Percentiles rank a stretch among this genome's conserved stretches.
Conservation (phyloP, 306 rosid genomes). For the Crotalaria pallida region DNA sequence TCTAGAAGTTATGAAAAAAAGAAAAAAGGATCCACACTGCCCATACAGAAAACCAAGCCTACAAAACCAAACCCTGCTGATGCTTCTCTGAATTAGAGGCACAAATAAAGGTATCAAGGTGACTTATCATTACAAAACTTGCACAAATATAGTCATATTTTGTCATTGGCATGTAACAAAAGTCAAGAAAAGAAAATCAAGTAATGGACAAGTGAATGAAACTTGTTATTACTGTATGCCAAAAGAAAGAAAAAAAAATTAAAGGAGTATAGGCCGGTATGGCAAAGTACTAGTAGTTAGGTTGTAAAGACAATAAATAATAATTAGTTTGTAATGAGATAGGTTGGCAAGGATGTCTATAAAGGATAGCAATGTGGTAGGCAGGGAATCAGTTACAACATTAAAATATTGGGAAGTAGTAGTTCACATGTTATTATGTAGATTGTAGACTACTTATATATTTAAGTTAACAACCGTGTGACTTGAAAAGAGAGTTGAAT, state of each 20-base stretch:
- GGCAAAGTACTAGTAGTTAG: constrained; percentile 17
- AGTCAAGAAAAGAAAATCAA: not conserved
- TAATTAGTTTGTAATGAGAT: not conserved
- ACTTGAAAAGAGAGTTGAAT: not conserved
- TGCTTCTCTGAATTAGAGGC: constrained; percentile 9
- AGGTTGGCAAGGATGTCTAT: not conserved
- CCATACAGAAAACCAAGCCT: constrained; percentile 6
- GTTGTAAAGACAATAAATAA: constrained; percentile 28
- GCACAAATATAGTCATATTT: not conserved
- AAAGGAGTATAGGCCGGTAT: constrained; percentile 5
- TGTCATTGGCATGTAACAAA: not conserved
- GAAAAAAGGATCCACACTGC: not conserved
- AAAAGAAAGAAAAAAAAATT: not conserved
- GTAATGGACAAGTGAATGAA: not conserved
- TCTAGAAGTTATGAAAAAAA: no score
- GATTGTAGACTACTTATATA: not conserved
- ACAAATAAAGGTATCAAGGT: not conserved
- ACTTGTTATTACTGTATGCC: not conserved
- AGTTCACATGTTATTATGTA: constrained; percentile 15
- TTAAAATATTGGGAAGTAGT: constrained; percentile 17
- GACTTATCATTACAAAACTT: not conserved
- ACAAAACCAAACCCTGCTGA: not conserved
- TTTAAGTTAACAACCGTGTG: not conserved
- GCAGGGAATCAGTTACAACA: constrained; percentile 11
- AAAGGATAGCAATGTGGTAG: constrained; percentile 18